Base-by-base conservation (phyloP, 2,329 filamentous ascomycete genomes). In the Penicillium sp. region DNA sequence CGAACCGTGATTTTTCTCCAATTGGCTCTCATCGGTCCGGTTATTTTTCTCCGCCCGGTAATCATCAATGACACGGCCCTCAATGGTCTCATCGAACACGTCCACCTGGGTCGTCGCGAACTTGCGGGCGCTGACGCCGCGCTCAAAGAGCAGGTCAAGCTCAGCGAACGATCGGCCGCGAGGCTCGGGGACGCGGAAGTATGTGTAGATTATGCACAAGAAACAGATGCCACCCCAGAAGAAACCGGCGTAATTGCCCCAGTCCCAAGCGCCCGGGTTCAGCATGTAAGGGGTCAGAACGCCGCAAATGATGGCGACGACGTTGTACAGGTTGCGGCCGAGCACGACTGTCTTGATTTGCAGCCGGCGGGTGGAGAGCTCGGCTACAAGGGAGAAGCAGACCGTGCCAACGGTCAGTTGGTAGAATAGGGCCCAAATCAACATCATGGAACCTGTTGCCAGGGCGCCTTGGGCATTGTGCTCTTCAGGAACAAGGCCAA, bases 291-390 rank as follows among this genome's bases (percentile, higher is more conserved):
- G 92, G 0, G 90, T 95, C 39, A 96, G 75, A 4, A 96, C 88
- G 49, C 85, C 87, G 69, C 86, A 90, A 66, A 96, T 76, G 63
- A 97, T 96, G 61, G 84, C 88, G 42, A 92, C 89, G 49, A 96
- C 78, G 67, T 94, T 92, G 79, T 89, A 89, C 44, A 91, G 77
- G 64, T 90, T 89, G 53, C 92, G 88, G 1, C 89, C 91, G 2
- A 96, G 82, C 1, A 94, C 92, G 22, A 96, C 89, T 0, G 92
- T 96, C 79, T 96, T 96, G 78, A 95, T 92, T 69, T 92, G 89
- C 34, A 97, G 81, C 2, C 92, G 84, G 14, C 89, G 85, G 0
- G 90, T 91, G 0, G 90, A 92, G 22, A 96, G 76, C 72, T 96
- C 92, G 1, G 89, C 85, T 5, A 96, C 92, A 11, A 96, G 83